Percentiles rank a stretch among this genome's conserved stretches.
Evolutionary conservation across 768 basidiomycete genomes (phyloP).

Genomic region (Exidia glandulosa): DNA sequence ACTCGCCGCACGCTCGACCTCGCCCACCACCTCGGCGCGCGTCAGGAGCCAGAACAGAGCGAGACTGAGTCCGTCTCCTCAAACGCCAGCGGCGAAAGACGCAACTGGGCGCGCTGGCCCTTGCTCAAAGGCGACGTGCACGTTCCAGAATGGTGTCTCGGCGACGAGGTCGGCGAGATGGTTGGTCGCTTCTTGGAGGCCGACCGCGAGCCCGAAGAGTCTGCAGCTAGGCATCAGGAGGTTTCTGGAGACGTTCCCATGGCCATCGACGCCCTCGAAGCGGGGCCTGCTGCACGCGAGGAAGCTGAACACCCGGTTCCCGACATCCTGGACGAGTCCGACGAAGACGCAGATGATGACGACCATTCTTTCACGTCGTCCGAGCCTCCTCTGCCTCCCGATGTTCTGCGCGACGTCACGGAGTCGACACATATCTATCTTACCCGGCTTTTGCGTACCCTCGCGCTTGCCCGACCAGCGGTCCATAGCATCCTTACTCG

Average conservation of each 20-base stretch:
- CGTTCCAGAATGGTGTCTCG: conserved; percentile 57
- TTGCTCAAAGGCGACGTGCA: conserved; percentile 48
- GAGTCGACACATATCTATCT: background rate
- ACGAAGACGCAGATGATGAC: background rate
- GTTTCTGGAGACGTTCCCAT: background rate
- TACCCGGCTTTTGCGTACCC: background rate
- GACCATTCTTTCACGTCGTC: background rate
- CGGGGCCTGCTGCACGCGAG: conserved; percentile 1
- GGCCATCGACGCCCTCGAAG: conserved; percentile 6
- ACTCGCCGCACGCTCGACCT: background rate
- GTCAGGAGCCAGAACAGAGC: background rate
- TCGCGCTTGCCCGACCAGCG: background rate
- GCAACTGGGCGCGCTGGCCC: conserved; percentile 65
- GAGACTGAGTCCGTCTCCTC: background rate
- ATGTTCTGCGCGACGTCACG: background rate
- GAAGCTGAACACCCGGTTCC: background rate
- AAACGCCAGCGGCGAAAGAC: background rate
- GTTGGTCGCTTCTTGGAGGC: conserved; percentile 25
- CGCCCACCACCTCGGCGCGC: background rate
- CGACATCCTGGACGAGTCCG: background rate
- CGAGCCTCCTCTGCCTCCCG: background rate
- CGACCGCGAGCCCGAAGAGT: background rate
- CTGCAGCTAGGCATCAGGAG: background rate
- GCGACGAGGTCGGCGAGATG: conserved; percentile 53
- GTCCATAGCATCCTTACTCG: background rate